Percentiles rank a stretch among this genome's conserved stretches.
These are phyloP conservation scores for Diaporthe vaccinii DNA, from an alignment of 2,329 filamentous ascomycete genomes.

Conservation along the genomic window DNA sequence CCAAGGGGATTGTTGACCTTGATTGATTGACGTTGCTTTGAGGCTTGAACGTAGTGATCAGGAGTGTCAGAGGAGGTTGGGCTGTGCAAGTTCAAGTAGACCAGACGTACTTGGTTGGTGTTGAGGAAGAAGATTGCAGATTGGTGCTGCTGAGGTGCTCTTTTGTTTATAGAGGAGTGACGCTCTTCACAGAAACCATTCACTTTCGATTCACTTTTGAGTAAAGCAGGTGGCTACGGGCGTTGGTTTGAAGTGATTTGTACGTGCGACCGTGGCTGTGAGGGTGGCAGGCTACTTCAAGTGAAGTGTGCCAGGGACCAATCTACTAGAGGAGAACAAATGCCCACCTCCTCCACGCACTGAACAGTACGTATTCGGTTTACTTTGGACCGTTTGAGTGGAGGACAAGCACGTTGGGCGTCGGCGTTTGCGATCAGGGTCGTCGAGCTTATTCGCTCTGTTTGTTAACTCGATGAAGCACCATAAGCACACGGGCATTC, in stretches of 20 bases:
- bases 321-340: not conserved
- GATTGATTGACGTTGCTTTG: not conserved
- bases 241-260: not conserved
- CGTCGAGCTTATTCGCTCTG: not conserved
- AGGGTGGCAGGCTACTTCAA: not conserved
- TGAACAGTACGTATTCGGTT: not conserved
- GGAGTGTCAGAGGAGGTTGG: not conserved
- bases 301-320: not conserved
- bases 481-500: no score
- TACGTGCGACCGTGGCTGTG: not conserved
- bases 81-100: not conserved
- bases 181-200: not conserved
- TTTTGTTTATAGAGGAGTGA: no score
- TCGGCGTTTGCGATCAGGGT: not conserved
- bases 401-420: fast-evolving
- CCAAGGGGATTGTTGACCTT: not conserved
- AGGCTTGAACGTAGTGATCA: not conserved
- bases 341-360: no score
- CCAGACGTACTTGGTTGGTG: not conserved
- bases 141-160: not conserved
- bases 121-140: not conserved
- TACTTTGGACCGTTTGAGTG: not conserved
- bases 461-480: not conserved
- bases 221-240: not conserved
- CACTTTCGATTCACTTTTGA: not conserved